Percentiles rank a stretch among this genome's conserved stretches.
phyloP scores from a whole-genome alignment of 352 stramenopile species.

The Peronospora destructor region DNA sequence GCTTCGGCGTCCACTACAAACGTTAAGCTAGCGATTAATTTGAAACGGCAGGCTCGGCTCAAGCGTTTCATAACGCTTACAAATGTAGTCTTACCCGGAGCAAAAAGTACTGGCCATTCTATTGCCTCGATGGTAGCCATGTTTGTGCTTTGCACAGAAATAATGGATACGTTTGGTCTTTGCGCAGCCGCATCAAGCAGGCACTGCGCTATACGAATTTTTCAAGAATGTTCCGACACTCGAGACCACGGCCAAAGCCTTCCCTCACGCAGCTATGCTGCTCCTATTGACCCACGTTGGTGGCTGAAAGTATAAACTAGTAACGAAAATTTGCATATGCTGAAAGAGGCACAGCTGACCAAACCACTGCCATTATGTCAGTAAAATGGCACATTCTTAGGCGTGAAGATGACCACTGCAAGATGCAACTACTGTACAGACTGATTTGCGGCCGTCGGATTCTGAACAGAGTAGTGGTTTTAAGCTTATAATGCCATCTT shows the following conservation, averaged over 20 bases:
- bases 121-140: not conserved
- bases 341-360: not conserved
- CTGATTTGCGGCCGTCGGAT: not conserved
- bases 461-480: not conserved
- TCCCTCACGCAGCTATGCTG: constrained; percentile 20
- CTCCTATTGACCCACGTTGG: not conserved
- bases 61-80: too few species aligned
- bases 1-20: too few species aligned
- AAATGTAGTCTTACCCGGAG: not conserved
- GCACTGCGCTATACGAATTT: constrained; percentile 13
- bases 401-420: not conserved
- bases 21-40: too few species aligned
- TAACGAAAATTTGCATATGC: not conserved
- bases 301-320: not conserved
- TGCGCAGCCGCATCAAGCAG: constrained; percentile 20
- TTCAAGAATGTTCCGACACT: constrained; percentile 31
- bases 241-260: constrained; percentile 16
- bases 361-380: not conserved
- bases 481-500: too few species aligned
- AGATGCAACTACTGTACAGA: constrained; percentile 1
- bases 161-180: constrained; percentile 3
- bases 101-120: not conserved
- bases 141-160: not conserved
- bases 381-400: constrained; percentile 8
- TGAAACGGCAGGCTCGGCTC: too few species aligned